These are phyloP conservation scores for Colletotrichum sidae DNA, from an alignment of 2,329 filamentous ascomycete species.

Conservation along the genomic window DNA sequence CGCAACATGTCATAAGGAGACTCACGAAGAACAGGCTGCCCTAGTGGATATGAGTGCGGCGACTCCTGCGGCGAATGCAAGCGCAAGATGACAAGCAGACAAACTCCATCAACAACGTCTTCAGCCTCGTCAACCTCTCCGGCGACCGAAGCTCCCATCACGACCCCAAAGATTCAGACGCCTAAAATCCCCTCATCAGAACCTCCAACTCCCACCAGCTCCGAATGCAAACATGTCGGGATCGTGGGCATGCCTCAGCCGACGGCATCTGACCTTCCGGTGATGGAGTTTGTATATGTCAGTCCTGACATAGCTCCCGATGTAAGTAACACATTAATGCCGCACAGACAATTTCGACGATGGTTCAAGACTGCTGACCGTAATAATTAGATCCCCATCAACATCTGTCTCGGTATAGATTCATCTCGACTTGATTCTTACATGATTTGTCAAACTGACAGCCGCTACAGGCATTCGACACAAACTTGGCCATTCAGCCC, in stretches of 20 bases:
- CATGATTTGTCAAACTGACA: too few relatives aligned
- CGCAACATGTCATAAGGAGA: neutral
- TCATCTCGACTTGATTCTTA: too few relatives aligned
- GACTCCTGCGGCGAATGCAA: neutral
- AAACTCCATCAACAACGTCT: neutral
- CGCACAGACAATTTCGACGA: neutral
- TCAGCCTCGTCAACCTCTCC: neutral
- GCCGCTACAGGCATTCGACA: too few relatives aligned
- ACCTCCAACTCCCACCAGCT: neutral
- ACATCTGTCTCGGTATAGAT: slow-evolving; percentile 8
- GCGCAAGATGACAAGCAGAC: neutral
- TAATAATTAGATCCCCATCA: neutral
- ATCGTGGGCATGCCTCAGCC: neutral
- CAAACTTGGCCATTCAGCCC: neutral
- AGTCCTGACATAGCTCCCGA: neutral
- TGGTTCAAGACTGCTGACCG: neutral
- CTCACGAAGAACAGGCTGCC: neutral
- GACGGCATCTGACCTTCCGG: slow-evolving; percentile 3
- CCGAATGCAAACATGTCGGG: neutral
- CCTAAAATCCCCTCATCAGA: neutral
- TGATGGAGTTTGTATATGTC: slow-evolving; percentile 6
- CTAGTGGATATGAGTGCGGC: neutral
- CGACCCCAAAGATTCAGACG: neutral
- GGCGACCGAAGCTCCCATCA: neutral
- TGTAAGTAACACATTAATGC: neutral